A percentile compares a stretch with the other conserved stretches of the same genome.
Conservation (phyloP, 257 asterid genomes). For the Plantago elongata region DNA sequence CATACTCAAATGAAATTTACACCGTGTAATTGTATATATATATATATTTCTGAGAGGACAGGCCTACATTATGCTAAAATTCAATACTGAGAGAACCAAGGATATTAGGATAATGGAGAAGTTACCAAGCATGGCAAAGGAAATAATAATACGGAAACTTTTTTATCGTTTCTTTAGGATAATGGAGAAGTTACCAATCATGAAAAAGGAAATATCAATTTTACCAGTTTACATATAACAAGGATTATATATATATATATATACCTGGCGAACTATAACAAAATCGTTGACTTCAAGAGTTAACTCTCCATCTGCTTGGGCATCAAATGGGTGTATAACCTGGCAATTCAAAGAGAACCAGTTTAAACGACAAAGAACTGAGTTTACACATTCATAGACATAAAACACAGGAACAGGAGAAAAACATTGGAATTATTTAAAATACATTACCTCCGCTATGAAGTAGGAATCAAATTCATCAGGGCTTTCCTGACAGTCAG, state of each 20-base stretch:
- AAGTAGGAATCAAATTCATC: constrained; percentile 37
- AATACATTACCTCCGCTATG: constrained; percentile 55
- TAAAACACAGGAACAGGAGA: not conserved
- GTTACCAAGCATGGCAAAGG: too few species aligned
- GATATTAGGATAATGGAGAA: too few species aligned
- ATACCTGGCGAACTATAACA: constrained; percentile 86
- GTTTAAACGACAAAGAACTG: not conserved
- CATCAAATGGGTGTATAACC: constrained; percentile 89
- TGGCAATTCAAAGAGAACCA: constrained; percentile 22
- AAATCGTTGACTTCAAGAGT: constrained; percentile 61
- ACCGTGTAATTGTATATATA: too few species aligned
- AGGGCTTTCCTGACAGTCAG: constrained; percentile 30
- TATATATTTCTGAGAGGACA: too few species aligned
- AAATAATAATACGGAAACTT: too few species aligned
- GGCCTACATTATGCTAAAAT: too few species aligned
- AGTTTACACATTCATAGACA: not conserved
- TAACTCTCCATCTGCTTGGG: constrained; percentile 83
- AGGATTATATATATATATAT: constrained; percentile 26
- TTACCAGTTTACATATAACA: not conserved
- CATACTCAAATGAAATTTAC: too few species aligned
- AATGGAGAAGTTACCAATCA: too few species aligned
- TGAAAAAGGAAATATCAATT: too few species aligned
- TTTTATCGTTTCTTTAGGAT: too few species aligned
- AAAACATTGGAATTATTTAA: not conserved
- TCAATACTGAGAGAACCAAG: too few species aligned